These are phyloP conservation scores for Berberis vulgaris DNA, from an alignment of 164 flowering plant species.

Conservation along the genomic window DNA sequence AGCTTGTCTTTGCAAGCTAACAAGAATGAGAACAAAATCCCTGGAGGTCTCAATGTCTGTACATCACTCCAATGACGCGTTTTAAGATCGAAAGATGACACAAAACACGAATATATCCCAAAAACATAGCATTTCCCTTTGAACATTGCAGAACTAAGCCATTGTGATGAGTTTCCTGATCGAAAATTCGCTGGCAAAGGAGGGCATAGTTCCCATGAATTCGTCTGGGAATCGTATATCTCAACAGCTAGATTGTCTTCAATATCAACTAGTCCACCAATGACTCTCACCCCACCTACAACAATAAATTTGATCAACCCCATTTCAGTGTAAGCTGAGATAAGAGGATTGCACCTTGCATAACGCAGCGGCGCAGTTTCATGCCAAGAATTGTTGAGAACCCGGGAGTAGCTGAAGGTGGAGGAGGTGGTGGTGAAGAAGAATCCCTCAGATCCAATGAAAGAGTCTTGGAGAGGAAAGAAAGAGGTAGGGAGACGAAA, in stretches of 20 bases:
- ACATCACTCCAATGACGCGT: conserved; percentile 46
- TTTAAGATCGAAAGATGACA: conserved; percentile 41
- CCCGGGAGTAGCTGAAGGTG: conserved; percentile 30
- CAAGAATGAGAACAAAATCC: conserved; percentile 49
- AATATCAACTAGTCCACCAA: conserved; percentile 53
- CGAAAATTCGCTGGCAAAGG: conserved; percentile 48
- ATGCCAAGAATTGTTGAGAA: conserved; percentile 29
- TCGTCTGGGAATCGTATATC: conserved; percentile 36
- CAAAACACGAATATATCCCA: conserved; percentile 36
- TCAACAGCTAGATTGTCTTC: conserved; percentile 55
- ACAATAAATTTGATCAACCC: conserved; percentile 32
- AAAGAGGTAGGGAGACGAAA: not conserved
- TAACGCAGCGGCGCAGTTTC: conserved; percentile 37
- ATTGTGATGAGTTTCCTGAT: conserved; percentile 37
- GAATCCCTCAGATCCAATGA: conserved; percentile 37
- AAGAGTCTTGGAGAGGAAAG: too few species aligned
- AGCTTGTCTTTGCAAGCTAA: conserved; percentile 33
- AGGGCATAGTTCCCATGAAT: conserved; percentile 53
- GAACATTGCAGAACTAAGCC: conserved; percentile 44
- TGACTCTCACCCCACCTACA: conserved; percentile 50
- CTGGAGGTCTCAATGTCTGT: conserved; percentile 49
- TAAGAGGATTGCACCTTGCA: conserved; percentile 46
- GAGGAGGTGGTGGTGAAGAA: conserved; percentile 32
- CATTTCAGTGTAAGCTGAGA: conserved; percentile 32
- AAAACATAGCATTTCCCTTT: conserved; percentile 40